Conservation (phyloP, 345 rosid species). For the Corchorus capsularis region DNA sequence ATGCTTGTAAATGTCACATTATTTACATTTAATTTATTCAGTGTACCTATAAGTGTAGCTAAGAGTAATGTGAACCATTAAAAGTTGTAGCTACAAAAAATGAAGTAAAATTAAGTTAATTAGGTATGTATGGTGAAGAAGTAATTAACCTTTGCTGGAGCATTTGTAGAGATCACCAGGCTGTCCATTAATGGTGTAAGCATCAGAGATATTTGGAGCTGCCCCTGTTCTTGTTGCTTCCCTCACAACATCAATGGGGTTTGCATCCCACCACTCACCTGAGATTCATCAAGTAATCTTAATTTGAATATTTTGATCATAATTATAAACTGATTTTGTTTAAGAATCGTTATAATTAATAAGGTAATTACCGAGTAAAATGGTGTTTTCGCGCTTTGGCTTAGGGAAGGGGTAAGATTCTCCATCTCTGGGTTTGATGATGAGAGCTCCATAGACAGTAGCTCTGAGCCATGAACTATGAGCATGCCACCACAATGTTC, state of each 20-base stretch:
- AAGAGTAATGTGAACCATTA: neutral
- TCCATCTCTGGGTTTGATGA: constrained; percentile 67
- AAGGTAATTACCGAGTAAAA: constrained; percentile 61
- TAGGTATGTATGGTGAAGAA: neutral
- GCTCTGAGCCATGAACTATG: constrained; percentile 98
- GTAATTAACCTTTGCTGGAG: constrained; percentile 62
- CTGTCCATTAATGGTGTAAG: constrained; percentile 88
- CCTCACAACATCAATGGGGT: constrained; percentile 78
- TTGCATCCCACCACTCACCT: constrained; percentile 98
- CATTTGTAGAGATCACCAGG: constrained; percentile 94
- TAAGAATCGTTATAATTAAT: neutral
- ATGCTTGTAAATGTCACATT: neutral
- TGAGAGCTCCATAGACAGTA: constrained; percentile 87
- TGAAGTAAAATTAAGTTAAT: neutral
- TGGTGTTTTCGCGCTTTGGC: constrained; percentile 67
- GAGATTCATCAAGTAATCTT: neutral
- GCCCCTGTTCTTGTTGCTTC: constrained; percentile 72
- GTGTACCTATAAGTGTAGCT: neutral
- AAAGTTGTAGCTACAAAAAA: neutral
- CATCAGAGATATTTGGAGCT: constrained; percentile 74
- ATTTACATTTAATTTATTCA: neutral
- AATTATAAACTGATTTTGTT: neutral
- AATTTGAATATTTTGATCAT: neutral
- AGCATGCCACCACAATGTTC: constrained; percentile 99
- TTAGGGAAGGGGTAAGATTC: constrained; percentile 69